A percentile compares a stretch with the other conserved stretches of the same genome.
phyloP scores from a whole-genome alignment of 257 asterid genomes.

The Forsythia viridissima region DNA sequence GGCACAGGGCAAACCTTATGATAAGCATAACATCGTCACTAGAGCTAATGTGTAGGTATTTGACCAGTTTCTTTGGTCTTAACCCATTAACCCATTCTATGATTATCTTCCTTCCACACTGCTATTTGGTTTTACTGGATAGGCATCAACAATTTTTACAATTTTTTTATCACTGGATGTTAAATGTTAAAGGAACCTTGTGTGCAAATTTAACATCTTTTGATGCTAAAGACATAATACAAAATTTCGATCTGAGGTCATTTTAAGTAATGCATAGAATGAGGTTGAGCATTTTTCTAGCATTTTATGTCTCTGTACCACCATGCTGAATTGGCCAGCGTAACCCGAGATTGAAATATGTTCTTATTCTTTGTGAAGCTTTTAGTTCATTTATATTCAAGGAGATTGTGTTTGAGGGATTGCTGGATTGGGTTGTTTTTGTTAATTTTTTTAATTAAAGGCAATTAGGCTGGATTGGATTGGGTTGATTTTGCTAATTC shows the following conservation, averaged over 20 bases:
- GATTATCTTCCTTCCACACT: neutral
- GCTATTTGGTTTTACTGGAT: neutral
- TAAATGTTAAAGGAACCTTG: neutral
- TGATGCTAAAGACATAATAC: neutral
- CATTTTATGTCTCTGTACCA: neutral
- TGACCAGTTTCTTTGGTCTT: neutral
- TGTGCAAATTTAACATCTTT: neutral
- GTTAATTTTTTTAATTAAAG: too few species aligned
- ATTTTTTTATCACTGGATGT: neutral
- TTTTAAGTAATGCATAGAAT: neutral
- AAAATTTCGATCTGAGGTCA: neutral
- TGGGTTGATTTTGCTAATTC: too few species aligned
- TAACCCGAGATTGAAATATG: neutral
- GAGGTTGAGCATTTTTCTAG: neutral
- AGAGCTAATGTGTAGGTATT: constrained; percentile 75
- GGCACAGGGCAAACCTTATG: constrained; percentile 53
- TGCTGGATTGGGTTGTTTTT: too few species aligned
- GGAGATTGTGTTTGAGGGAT: too few species aligned
- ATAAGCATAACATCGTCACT: constrained; percentile 68
- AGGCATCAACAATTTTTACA: neutral
- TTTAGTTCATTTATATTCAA: neutral
- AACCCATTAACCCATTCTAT: neutral
- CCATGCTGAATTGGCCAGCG: neutral
- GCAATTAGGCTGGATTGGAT: too few species aligned
- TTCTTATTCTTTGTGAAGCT: neutral